These are phyloP conservation scores for Rhizophagus sp. DNA, from an alignment of 192 early-diverging fungal genomes.

Conservation along the genomic window DNA sequence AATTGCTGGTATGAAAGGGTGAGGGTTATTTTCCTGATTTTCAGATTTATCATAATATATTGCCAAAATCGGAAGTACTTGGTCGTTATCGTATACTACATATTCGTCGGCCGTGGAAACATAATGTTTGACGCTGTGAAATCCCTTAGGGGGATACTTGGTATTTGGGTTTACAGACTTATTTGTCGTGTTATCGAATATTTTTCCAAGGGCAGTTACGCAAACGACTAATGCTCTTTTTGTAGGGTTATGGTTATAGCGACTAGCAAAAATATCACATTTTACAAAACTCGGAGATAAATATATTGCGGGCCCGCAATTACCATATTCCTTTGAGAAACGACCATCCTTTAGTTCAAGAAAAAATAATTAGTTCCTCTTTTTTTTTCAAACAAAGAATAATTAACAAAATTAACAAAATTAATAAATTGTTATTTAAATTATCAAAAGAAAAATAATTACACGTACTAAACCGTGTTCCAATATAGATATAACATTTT, in stretches of 20 bases:
- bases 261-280: slow-evolving; percentile 10
- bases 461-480: slow-evolving; percentile 17
- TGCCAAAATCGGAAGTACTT: slow-evolving; percentile 13
- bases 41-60: slow-evolving; percentile 5
- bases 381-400: neutral
- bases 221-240: slow-evolving; percentile 14
- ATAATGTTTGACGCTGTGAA: slow-evolving; percentile 18
- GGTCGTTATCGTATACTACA: slow-evolving; percentile 7
- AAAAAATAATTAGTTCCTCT: neutral
- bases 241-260: neutral
- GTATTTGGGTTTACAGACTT: slow-evolving; percentile 1
- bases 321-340: neutral
- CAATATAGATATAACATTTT: slow-evolving; percentile 14
- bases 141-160: slow-evolving; percentile 12
- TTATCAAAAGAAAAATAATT: neutral
- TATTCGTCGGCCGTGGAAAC: slow-evolving; percentile 25
- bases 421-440: neutral
- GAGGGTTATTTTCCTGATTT: neutral
- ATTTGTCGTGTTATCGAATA: neutral
- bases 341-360: slow-evolving; percentile 10
- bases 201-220: slow-evolving; percentile 24
- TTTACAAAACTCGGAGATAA: slow-evolving; percentile 24
- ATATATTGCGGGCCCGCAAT: slow-evolving; percentile 24
- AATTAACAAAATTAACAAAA: neutral
- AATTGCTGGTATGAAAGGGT: neutral